These are phyloP conservation scores for Chaetomiaceae sp. DNA, from an alignment of 2,329 filamentous ascomycete species.

Conservation along the genomic window DNA sequence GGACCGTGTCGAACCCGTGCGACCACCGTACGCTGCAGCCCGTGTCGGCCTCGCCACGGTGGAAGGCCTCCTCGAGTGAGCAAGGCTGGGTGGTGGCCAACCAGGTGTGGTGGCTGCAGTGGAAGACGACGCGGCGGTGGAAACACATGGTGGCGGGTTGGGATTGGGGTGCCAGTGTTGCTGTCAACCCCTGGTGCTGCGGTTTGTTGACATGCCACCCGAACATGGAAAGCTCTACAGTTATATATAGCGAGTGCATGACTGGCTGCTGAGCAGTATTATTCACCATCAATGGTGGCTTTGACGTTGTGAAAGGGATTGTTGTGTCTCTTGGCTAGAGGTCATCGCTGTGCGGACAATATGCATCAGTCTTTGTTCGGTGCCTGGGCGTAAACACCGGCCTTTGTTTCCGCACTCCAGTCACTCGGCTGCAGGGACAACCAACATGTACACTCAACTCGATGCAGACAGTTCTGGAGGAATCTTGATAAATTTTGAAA, in stretches of 20 bases:
- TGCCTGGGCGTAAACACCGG: too few relatives aligned
- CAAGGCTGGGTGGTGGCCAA: slow-evolving; percentile 16
- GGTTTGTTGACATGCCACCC: too few relatives aligned
- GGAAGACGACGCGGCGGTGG: slow-evolving; percentile 22
- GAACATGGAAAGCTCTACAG: too few relatives aligned
- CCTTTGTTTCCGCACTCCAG: too few relatives aligned
- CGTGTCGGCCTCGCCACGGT: slow-evolving; percentile 10
- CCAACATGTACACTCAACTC: too few relatives aligned
- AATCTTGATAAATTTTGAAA: too few relatives aligned
- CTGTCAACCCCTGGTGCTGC: not conserved
- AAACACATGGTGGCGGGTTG: slow-evolving; percentile 20
- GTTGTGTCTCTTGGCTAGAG: too few relatives aligned
- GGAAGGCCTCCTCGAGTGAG: slow-evolving; percentile 15
- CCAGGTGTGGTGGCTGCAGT: slow-evolving; percentile 21
- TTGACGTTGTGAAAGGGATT: not conserved
- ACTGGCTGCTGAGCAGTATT: not conserved
- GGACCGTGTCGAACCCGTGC: slow-evolving; percentile 17
- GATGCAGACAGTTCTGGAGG: too few relatives aligned
- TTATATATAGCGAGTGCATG: not conserved
- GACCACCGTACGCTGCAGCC: slow-evolving; percentile 22
- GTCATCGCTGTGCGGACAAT: too few relatives aligned
- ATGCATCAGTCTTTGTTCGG: too few relatives aligned
- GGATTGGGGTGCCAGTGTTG: not conserved
- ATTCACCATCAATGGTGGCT: too few relatives aligned
- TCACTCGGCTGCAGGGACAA: too few relatives aligned